phyloP scores from a whole-genome alignment of 768 basidiomycete species.

The Collybia sordida region DNA sequence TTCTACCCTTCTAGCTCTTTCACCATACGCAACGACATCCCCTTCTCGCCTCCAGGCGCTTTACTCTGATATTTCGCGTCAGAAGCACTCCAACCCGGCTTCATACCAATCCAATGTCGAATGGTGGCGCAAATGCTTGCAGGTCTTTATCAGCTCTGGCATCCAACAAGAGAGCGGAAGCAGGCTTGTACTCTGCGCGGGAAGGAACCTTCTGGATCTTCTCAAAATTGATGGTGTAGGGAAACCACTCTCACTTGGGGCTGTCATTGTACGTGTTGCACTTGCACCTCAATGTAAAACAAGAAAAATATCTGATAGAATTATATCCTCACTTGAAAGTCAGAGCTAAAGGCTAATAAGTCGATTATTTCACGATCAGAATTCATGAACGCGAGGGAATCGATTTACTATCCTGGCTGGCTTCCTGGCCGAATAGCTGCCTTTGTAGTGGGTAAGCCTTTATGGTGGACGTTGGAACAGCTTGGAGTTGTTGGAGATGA shows the following conservation, averaged over 20 bases:
- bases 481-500: conserved; percentile 73
- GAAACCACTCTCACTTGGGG: conserved; percentile 69
- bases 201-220: conserved; percentile 51
- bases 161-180: conserved; percentile 45
- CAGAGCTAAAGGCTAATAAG: conserved; percentile 54
- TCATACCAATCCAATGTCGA: conserved; percentile 78
- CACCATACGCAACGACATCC: conserved; percentile 49
- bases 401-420: conserved; percentile 71
- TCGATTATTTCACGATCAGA: conserved; percentile 46
- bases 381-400: conserved; percentile 55
- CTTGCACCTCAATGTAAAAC: conserved; percentile 2
- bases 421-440: conserved; percentile 68
- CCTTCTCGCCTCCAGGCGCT: conserved; percentile 68
- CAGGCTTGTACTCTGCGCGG: conserved; percentile 60
- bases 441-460: conserved; percentile 71
- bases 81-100: conserved; percentile 82
- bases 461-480: conserved; percentile 88
- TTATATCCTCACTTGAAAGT: conserved; percentile 54
- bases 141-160: conserved; percentile 58
- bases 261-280: conserved; percentile 65
- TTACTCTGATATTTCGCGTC: conserved; percentile 85
- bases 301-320: conserved; percentile 17
- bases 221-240: conserved; percentile 69
- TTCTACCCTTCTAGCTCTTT: conserved; percentile 27
- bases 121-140: conserved; percentile 83